A percentile compares a stretch with the other conserved stretches of the same genome.
Evolutionary conservation across 2,329 filamentous ascomycete species (phyloP).

Genomic region (Colletotrichum zoysiae): DNA sequence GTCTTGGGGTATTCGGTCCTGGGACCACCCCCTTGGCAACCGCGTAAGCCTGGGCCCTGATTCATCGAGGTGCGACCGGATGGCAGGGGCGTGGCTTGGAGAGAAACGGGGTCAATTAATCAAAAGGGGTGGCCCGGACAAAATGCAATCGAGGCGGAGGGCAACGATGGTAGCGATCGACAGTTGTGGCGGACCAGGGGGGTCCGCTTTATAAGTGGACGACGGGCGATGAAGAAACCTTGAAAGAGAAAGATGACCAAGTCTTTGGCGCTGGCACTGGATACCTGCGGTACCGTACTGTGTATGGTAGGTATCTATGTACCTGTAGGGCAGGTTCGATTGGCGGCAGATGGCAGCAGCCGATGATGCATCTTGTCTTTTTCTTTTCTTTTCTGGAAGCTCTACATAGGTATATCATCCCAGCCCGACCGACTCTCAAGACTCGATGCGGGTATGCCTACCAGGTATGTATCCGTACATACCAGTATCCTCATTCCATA

Average conservation of each 20-base stretch:
- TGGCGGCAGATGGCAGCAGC: neutral
- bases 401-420: neutral
- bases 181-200: constrained; percentile 3
- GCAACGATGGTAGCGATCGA: constrained; percentile 5
- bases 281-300: no score
- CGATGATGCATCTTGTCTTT: no score
- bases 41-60: constrained; percentile 41
- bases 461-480: neutral
- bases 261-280: no score
- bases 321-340: neutral
- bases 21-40: constrained; percentile 33
- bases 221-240: constrained; percentile 6
- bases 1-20: neutral
- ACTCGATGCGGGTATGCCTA: neutral
- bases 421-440: no score
- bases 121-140: constrained; percentile 24
- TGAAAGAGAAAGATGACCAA: neutral
- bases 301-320: no score
- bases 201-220: neutral
- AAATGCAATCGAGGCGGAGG: constrained; percentile 33
- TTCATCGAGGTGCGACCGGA: constrained; percentile 40
- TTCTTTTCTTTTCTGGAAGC: neutral
- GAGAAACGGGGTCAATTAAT: constrained; percentile 31
- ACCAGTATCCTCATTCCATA: neutral
- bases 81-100: constrained; percentile 29